Evolutionary conservation across 345 rosid species (phyloP), one percentile per base, ranked within the genome.

Genomic region (Lepidium aucheri): DNA sequence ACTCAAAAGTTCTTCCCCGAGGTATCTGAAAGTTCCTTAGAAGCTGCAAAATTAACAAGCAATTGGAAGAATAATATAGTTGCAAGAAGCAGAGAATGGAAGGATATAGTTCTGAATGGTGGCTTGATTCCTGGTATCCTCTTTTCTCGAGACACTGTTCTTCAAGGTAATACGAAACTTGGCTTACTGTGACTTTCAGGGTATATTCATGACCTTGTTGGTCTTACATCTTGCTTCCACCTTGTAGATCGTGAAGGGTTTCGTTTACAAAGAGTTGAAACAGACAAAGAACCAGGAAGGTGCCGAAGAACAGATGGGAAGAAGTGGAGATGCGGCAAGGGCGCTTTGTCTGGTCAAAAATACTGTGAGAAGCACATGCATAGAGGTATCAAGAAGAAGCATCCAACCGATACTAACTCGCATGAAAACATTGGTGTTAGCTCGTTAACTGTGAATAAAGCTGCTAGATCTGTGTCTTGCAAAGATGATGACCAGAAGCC

Each of bases 221-320:
- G 17, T 60, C 16, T 60, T 16, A 12, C 32, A 60, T 12, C 51
- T 60, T 63, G 12, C 46, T 58, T 65, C 45, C 28, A 28, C 22
- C 70, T 63, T 50, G 59, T 62, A 73, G 84, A 75, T 24, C 63
- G 72, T 74, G 63, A 62, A 30, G 62, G 71, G 32, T 28, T 76
- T 30, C 3, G 53, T 55, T 30, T 65, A 36, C 44, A 50, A 26
- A 61, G 60, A 58, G 76, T 53, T 41, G 73, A 75, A 30, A 38
- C 33, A 53, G 85, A 76, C 24, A 76, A 54, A 20, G 85, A 78
- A 70, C 74, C 70, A 35, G 76, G 85, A 62, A 82, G 95, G 67
- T 90, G 92, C 57, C 66, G 84, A 68, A 86, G 95, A 82, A 90
- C 95, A 14, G 95, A 87, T 54, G 95, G 97, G 50, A 87, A 83